Evolutionary conservation across 2,329 filamentous ascomycete genomes (phyloP), one percentile per base, ranked within the genome.

Genomic region (Alternaria solani): DNA sequence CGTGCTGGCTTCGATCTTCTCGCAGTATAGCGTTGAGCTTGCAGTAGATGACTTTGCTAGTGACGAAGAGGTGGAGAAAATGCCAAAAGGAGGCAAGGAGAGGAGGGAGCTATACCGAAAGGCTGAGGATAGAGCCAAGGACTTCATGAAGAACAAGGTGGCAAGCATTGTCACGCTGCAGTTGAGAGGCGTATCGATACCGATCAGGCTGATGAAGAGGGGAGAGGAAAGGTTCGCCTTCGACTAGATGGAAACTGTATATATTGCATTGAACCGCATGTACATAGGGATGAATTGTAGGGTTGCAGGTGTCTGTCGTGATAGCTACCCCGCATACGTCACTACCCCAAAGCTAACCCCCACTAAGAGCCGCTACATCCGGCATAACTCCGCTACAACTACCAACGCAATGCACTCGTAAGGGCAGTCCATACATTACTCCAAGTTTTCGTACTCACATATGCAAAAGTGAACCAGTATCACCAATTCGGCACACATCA

Each of bases 151-250:
- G 57, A 79, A 81, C 32, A 88, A 81, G 14, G 81, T 90, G 67
- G 83, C 80, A 28, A 86, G 85, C n/a, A 78, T 91, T 57, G 83
- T 94, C 61, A 93, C 91, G 61, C 80, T 94, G 66, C 91, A 92
- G 79, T 81, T 94, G 76, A 83, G 77, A 39, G 75, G 88, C 30
- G 80, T 81, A 6, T 81, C 85, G 55, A 87, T 94, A 34, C 89
- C 89, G 0, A 80, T 94, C 41, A 80, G 90, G 64, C 78, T 94
- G 65, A 89, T 92, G 9, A 87, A 81, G 79, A 87, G 89, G 66
- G 91, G 91, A 0, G 79, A 85, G 64, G 92, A 94, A 82, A 85
- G 85, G 70, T 93, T 94, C 78, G 66, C 66, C 61, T 77, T 70
- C 66, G 67, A 72, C 34, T 70, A 69, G 54, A n/a, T 16, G n/a